Evolutionary conservation across 169 alveolate genomes (phyloP).

Genomic region (Babesia microti): DNA sequence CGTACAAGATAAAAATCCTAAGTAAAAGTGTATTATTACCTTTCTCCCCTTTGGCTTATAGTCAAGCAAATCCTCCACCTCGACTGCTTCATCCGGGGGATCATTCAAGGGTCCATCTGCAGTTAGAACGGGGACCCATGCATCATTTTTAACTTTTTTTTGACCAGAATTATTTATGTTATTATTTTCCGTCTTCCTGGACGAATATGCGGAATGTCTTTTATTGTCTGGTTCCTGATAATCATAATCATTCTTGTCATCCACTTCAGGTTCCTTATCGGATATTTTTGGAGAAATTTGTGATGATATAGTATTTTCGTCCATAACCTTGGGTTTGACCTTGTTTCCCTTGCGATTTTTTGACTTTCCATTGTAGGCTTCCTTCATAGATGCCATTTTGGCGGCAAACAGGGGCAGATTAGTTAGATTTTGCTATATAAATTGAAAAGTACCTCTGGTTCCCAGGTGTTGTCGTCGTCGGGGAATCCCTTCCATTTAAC

Average conservation of each 20-base stretch:
- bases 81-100: conserved; percentile 44
- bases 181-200: no score
- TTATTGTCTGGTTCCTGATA: no score
- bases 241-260: no score
- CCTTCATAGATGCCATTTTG: conserved; percentile 29
- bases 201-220: no score
- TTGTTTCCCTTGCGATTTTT: no score
- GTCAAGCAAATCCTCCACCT: conserved; percentile 45
- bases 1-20: conserved; percentile 44
- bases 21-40: conserved; percentile 1
- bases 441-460: conserved; percentile 44
- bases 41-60: conserved; percentile 38
- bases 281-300: no score
- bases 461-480: conserved; percentile 65
- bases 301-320: no score
- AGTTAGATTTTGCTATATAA: conserved; percentile 24
- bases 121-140: neutral
- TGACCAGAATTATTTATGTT: neutral
- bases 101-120: conserved; percentile 2
- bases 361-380: no score
- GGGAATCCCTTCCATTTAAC: conserved; percentile 66
- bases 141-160: neutral
- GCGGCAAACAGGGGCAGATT: conserved; percentile 27
- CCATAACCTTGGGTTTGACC: no score
- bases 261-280: no score